Evolutionary conservation across 140 eudicot genomes (phyloP).

Genomic region (Bidens hawaiensis): DNA sequence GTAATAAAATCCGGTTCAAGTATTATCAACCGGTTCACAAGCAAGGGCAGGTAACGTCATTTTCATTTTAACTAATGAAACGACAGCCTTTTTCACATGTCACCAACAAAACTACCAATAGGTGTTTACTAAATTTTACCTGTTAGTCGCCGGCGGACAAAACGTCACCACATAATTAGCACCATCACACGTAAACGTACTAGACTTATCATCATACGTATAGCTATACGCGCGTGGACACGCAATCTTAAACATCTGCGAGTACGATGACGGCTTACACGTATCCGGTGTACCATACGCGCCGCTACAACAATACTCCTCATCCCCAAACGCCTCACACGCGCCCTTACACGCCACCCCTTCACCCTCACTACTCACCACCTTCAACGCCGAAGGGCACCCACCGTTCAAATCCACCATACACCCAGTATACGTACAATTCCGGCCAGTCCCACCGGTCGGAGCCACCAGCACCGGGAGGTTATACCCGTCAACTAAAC

Average conservation of each 20-base stretch:
- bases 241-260: slow-evolving; percentile 40
- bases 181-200: slow-evolving; percentile 42
- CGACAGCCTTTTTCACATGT: too few relatives aligned
- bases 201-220: slow-evolving; percentile 43
- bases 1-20: too few relatives aligned
- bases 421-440: slow-evolving; percentile 50
- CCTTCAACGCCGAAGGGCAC: slow-evolving; percentile 51
- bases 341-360: too few relatives aligned
- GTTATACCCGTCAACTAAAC: slow-evolving; percentile 56
- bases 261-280: slow-evolving; percentile 44
- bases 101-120: too few relatives aligned
- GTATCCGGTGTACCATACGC: slow-evolving; percentile 44
- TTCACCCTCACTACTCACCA: slow-evolving; percentile 30
- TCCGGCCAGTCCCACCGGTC: slow-evolving; percentile 35
- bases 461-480: slow-evolving; percentile 55
- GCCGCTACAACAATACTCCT: too few relatives aligned
- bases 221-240: slow-evolving; percentile 59
- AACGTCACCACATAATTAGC: slow-evolving; percentile 44
- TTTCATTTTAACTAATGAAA: not conserved
- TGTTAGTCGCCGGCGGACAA: slow-evolving; percentile 43
- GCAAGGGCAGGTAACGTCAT: too few relatives aligned
- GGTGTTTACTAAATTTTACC: slow-evolving; percentile 43
- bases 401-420: slow-evolving; percentile 42
- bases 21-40: too few relatives aligned
- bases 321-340: too few relatives aligned